Evolutionary conservation across 1,284 basidiomycete species (phyloP), one percentile per base, ranked within the genome.

Genomic region (Heterobasidion occidentale): DNA sequence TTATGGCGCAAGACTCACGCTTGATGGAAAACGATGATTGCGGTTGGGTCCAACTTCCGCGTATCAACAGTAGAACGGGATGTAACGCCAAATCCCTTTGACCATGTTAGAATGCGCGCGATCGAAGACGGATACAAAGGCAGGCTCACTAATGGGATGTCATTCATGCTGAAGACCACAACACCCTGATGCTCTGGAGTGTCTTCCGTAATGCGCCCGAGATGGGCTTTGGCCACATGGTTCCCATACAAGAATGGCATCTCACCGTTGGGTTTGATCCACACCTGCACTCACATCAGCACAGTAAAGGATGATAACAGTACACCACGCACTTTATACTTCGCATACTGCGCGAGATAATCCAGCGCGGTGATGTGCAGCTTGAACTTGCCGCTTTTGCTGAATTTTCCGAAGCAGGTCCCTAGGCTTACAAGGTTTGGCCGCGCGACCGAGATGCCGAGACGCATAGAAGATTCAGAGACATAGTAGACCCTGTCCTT

Each of bases 161-260:
- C 95, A 61, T 79, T 88, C 96, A 99, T 99, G 69, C 86, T 94
- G 74, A 87, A 96, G 36, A 99, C 87, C 9, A 99, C 93, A 1
- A 99, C 97, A 58, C 97, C 97, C 67, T 98, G 96, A 70, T 99
- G 97, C 68, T 99, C 97, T 12, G 96, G 95, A 5, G 95, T 98
- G 68, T 99, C 97, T 70, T 99, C 97, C 54, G 97, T 98, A 69
- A 99, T 98, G 63, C 96, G 83, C n/a, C 97, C 96, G 33, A 99
- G 78, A 71, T 99, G 97, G 35, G 97, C 97, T 74, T 99, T 99
- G 62, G 98, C 84, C 59, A 99, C 90, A 75, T 99, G 95, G 70
- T 99, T 99, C 56, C 97, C 97, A 67, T 99, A 99, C 52, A 99
- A 75, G 78, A 98, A 99, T 2, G 97, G 97, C 84, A 99, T 94